Evolutionary conservation across 768 basidiomycete species (phyloP).

Genomic region (Guyanaporus albipodus): DNA sequence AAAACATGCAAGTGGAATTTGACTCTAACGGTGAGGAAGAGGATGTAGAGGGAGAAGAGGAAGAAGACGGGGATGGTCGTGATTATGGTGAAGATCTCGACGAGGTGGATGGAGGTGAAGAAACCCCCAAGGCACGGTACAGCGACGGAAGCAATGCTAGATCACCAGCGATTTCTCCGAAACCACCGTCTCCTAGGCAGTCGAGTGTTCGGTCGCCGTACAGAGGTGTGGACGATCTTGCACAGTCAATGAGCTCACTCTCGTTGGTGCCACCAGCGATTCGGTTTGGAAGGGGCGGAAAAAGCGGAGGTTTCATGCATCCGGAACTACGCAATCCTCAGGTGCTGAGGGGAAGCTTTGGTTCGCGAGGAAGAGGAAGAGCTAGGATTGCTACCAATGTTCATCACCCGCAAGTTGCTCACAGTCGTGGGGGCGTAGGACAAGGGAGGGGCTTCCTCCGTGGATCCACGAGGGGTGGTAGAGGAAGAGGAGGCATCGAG

Average conservation of each 20-base stretch:
- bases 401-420: conserved; percentile 12
- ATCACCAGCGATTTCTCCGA: conserved; percentile 20
- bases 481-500: conserved; percentile 3
- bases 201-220: conserved; percentile 20
- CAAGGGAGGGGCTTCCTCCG: too few species aligned
- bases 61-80: conserved; percentile 11
- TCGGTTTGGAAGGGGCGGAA: conserved; percentile 71
- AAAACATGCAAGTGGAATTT: conserved; percentile 24
- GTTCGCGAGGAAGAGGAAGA: conserved; percentile 31
- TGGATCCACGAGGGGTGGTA: conserved; percentile 12
- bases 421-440: conserved; percentile 9
- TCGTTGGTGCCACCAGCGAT: conserved; percentile 66
- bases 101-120: conserved; percentile 22
- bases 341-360: conserved; percentile 26
- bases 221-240: conserved; percentile 43
- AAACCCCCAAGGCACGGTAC: conserved; percentile 26
- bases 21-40: conserved; percentile 17
- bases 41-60: conserved; percentile 3
- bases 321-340: conserved; percentile 32
- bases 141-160: conserved; percentile 12
- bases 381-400: conserved; percentile 25
- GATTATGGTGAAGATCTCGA: conserved; percentile 17
- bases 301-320: conserved; percentile 47
- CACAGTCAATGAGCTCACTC: conserved; percentile 44
- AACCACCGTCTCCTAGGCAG: conserved; percentile 18